These are phyloP conservation scores for Globisporangium rhizosaccharum DNA, from an alignment of 352 stramenopile genomes.

Conservation along the genomic window DNA sequence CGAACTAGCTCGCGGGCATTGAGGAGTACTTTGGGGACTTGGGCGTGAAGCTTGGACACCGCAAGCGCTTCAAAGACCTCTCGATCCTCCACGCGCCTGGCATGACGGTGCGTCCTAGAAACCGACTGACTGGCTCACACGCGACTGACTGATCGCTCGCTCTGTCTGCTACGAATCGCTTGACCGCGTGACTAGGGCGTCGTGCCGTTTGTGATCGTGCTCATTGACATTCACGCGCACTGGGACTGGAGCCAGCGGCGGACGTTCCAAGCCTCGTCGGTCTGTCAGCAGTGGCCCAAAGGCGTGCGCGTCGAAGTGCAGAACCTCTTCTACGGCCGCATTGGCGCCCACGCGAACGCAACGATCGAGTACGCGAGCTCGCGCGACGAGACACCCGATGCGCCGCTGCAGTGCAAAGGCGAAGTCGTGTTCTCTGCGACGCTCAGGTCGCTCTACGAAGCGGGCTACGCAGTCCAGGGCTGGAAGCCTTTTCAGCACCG, in stretches of 20 bases:
- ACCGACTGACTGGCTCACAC: background rate
- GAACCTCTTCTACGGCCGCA: slow-evolving; percentile 11
- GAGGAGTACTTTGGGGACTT: slow-evolving; percentile 10
- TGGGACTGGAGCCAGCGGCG: slow-evolving; percentile 6
- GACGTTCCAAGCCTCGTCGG: slow-evolving; percentile 10
- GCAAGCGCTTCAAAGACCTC: slow-evolving; percentile 14
- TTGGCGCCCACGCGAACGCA: slow-evolving; percentile 2
- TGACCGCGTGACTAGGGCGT: background rate
- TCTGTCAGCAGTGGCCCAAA: slow-evolving; percentile 12
- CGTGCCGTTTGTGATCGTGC: slow-evolving; percentile 11
- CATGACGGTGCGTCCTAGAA: slow-evolving; percentile 6
- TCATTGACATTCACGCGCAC: slow-evolving; percentile 7
- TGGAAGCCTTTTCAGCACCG: slow-evolving; percentile 8
- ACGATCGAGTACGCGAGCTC: slow-evolving; percentile 13
- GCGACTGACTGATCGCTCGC: background rate
- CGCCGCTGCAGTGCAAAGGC: slow-evolving; percentile 10
- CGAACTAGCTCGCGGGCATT: slow-evolving; percentile 5
- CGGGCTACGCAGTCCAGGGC: slow-evolving; percentile 5
- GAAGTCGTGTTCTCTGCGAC: slow-evolving; percentile 12
- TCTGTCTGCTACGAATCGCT: background rate
- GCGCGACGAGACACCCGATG: background rate
- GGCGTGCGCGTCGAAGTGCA: slow-evolving; percentile 6
- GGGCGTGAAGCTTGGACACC: slow-evolving; percentile 11
- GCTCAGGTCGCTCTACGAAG: slow-evolving; percentile 8
- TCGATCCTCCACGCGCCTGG: slow-evolving; percentile 7